Evolutionary conservation across 2,329 filamentous ascomycete genomes (phyloP), one percentile per base, ranked within the genome.

Genomic region (Phyllosticta citriasiana): DNA sequence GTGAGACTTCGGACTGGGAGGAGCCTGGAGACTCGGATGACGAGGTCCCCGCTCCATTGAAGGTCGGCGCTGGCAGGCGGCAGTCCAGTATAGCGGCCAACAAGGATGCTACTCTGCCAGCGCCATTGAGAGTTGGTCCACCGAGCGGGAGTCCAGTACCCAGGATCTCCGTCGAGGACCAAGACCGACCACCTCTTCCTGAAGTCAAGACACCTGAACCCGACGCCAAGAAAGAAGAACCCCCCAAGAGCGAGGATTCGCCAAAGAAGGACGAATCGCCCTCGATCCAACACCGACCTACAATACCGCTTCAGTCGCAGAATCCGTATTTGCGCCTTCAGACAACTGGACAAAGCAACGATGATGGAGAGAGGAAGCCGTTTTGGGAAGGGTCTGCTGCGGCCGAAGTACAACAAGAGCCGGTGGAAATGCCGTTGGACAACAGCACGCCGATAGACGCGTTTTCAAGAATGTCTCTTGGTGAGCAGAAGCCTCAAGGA

Each of bases 261-360:
- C 40, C 40, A n/a, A 47, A n/a, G 40, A 47, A n/a, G 4, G n/a
- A 16, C 14, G 40, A 47, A n/a, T 47, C 40, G 40, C 40, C 40
- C 16, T 47, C 40, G 16, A n/a, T 5, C n/a, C 40, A 55, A 19
- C 58, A 53, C 10, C 58, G 58, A 5, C 58, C 58, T 8, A 60
- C 58, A 25, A 40, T 60, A 26, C 40, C 58, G 1, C 64, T 76
- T 22, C 66, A 75, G 62, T 77, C 75, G 3, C 76, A 78, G 63
- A 78, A 78, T 60, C 77, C 77, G 8, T 78, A 78, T 63, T 68
- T 74, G 24, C 70, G 70, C 27, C 72, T 73, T 66, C 74, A 76
- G 56, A 63, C 66, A 16, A 74, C 74, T 0, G 73, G 71, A 0
- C 68, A 75, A 57, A 71, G 65, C 47, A 69, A 65, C 16, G 72